phyloP scores from a whole-genome alignment of 2,329 filamentous ascomycete genomes.

The Cordyceps pruinosa region DNA sequence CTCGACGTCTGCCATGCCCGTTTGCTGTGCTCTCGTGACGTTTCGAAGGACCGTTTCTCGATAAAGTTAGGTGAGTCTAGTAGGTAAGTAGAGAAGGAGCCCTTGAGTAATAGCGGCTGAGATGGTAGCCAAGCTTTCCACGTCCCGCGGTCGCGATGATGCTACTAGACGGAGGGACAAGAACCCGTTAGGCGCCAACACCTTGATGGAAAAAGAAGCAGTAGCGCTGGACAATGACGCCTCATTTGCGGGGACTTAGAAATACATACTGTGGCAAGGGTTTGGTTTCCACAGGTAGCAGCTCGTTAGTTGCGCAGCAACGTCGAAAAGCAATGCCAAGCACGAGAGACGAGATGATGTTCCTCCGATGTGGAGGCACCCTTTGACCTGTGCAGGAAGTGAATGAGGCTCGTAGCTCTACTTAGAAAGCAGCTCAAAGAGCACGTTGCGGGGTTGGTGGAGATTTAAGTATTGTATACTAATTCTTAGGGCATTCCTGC shows the following conservation, averaged over 20 bases:
- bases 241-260: neutral
- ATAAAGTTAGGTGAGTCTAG: neutral
- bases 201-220: conserved; percentile 3
- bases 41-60: neutral
- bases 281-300: neutral
- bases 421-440: neutral
- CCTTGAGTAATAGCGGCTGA: neutral
- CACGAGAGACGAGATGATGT: neutral
- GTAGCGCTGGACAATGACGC: neutral
- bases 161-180: neutral
- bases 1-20: conserved; percentile 82
- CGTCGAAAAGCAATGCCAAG: neutral
- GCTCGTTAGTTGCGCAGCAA: neutral
- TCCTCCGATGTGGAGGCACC: neutral
- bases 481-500: neutral
- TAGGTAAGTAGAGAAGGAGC: neutral
- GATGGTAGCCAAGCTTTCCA: neutral
- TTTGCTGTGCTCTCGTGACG: neutral
- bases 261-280: neutral
- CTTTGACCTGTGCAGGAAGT: too few relatives aligned
- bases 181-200: neutral
- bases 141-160: neutral
- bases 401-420: neutral
- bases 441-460: conserved; percentile 3
- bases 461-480: neutral